A percentile compares a stretch with the other conserved stretches of the same genome.
These are phyloP conservation scores for Pestalotiopsis sp. DNA, from an alignment of 2,329 filamentous ascomycete species.

Conservation along the genomic window DNA sequence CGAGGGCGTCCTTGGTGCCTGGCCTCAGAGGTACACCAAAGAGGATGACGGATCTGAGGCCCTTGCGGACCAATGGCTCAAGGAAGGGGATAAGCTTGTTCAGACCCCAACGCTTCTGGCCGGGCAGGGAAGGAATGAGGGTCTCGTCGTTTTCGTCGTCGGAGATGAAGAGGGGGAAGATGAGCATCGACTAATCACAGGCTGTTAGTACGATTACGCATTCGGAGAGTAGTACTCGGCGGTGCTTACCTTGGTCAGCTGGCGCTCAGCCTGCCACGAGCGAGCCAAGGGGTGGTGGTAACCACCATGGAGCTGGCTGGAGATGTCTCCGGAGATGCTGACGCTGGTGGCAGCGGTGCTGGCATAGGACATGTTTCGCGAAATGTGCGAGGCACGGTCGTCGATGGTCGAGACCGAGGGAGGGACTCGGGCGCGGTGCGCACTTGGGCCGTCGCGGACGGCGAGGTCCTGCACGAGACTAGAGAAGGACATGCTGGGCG, in stretches of 20 bases:
- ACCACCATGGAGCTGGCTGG: conserved; percentile 80
- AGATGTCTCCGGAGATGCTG: conserved; percentile 75
- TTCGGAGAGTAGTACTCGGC: neutral
- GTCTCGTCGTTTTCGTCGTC: conserved; percentile 93
- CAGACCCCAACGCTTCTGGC: conserved; percentile 85
- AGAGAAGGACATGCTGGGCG: conserved; percentile 63
- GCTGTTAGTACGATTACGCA: conserved; percentile 6
- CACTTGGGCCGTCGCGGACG: conserved; percentile 55
- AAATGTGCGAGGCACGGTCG: conserved; percentile 63
- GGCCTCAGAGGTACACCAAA: conserved; percentile 90
- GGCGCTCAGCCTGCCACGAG: conserved; percentile 82
- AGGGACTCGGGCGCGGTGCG: conserved; percentile 48
- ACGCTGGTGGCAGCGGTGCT: conserved; percentile 70
- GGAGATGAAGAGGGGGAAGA: conserved; percentile 95
- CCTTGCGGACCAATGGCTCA: conserved; percentile 84
- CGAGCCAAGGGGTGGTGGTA: conserved; percentile 80
- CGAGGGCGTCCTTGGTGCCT: conserved; percentile 84
- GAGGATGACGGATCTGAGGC: conserved; percentile 88
- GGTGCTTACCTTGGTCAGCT: conserved; percentile 75
- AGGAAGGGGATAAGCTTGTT: conserved; percentile 86
- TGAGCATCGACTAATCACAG: conserved; percentile 82
- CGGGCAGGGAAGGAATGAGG: conserved; percentile 86
- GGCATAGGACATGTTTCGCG: conserved; percentile 66
- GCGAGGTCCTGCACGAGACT: conserved; percentile 68
- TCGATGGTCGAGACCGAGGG: conserved; percentile 59